Evolutionary conservation across 331 rosid genomes (phyloP), one percentile per base, ranked within the genome.

Genomic region (Cydonia oblonga): DNA sequence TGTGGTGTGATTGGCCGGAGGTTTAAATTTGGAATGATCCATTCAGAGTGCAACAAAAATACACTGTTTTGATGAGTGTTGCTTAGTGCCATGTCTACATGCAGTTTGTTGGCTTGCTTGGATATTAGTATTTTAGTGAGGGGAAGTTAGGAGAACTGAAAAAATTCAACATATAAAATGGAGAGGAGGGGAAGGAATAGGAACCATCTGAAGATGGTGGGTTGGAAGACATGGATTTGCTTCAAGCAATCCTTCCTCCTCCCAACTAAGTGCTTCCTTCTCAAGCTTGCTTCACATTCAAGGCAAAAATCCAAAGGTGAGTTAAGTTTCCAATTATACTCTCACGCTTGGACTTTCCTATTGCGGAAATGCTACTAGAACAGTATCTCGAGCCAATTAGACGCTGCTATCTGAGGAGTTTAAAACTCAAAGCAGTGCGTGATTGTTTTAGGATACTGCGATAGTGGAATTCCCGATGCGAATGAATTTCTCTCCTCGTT

Each of bases 241-340:
- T 81, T 90, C 81, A 88, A 82, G 83, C 80, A 73, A 66, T 72
- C 87, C 16, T 54, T 86, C 75, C 62, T 84, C 70, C 56, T 79
- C 81, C 79, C 96, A 76, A 53, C 89, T 22, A 88, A 78, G 86
- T 75, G 71, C 13, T 35, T 82, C 59, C 79, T 87, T 66, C 78
- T 69, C 24, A 85, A 77, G 78, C 22, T 86, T 49, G 72, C 83
- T 79, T 84, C 89, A 51, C 71, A 33, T 4, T 81, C 86, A 59
- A 79, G 83, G 24, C 56, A 68, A 81, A 86, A 81, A 56, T 46
- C 81, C n/a, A 78, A 72, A 86, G 92, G 98, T 90, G 77, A 81
- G 76, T 24, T 54, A 19, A 12, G 29, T 49, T 12, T 30, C 12
- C 38, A 5, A n/a, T 3, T 7, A 64, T 35, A 35, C 46, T 44